Evolutionary conservation across 371 early-diverging fungal species (phyloP), one percentile per base, ranked within the genome.

Genomic region (Apophysomyces sp.): DNA sequence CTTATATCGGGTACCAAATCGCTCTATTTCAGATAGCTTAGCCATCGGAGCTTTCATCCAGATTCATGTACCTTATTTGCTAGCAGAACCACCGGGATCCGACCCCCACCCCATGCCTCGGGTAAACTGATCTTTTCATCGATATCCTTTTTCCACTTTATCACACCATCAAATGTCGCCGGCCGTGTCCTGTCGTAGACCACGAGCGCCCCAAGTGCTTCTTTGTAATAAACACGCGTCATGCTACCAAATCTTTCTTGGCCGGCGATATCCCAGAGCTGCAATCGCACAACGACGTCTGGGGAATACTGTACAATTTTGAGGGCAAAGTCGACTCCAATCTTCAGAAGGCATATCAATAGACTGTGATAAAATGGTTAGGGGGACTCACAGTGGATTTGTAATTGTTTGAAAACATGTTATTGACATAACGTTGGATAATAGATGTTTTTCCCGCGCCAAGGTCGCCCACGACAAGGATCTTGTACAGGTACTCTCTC

Each of bases 241-340:
- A 90, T 76, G 54, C 74, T 82, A 7, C 84, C 79, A 65, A 88
- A 90, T 52, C 89, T 74, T 65, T 89, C 89, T 52, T 90, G 89
- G 0, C 90, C 91, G 13, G 89, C 89, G 57, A 86, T 89, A 67
- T 90, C 91, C 91, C 91, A 90, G 6, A 41, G 6, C 18, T 92
- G 90, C 57, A 86, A 78, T 62, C 82, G 71, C 51, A 85, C 79
- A 37, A 82, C 76, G 5, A 78, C 60, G 26, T 65, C 66, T 15
- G 69, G 64, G 41, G 72, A 75, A 77, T 78, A 80, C 55, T 83
- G 81, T 27, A 89, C 79, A 30, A 86, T 86, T 68, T 91, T 91
- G 52, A 89, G 77, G 32, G 89, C 89, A 74, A 91, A 91, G 59
- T 91, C 92, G 26, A 91, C 92, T 36, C 92, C 92, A 68, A 85